Conservation (phyloP, 2,329 filamentous ascomycete species). For the Pseudocercospora eumusae region DNA sequence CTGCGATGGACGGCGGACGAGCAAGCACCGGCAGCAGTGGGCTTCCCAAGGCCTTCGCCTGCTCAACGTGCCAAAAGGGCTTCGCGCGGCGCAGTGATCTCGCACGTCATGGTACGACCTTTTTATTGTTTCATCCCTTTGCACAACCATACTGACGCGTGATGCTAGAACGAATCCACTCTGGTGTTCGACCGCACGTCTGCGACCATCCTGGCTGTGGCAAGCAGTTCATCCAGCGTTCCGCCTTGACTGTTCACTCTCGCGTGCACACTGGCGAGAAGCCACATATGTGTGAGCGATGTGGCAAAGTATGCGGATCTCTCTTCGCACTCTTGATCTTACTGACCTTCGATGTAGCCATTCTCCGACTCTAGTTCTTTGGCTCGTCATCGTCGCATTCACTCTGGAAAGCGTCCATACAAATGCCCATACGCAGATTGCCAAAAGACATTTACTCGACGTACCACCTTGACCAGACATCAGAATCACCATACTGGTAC, state of each 20-base stretch:
- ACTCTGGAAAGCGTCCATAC: constrained; percentile 93
- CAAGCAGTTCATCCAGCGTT: constrained; percentile 96
- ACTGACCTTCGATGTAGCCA: constrained; percentile 59
- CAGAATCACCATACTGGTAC: constrained; percentile 96
- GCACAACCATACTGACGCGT: constrained; percentile 30
- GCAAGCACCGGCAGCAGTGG: constrained; percentile 49
- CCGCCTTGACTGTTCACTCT: constrained; percentile 90
- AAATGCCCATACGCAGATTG: constrained; percentile 97
- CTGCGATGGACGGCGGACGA: constrained; percentile 38
- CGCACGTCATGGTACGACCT: constrained; percentile 79
- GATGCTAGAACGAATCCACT: constrained; percentile 84
- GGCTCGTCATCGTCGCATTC: constrained; percentile 88
- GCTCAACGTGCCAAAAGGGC: constrained; percentile 83
- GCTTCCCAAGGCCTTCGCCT: constrained; percentile 77
- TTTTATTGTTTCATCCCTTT: constrained; percentile 16
- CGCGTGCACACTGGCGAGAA: constrained; percentile 98
- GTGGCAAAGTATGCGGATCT: constrained; percentile 73
- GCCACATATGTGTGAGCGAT: constrained; percentile 95
- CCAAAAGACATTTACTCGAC: constrained; percentile 96
- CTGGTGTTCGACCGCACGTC: constrained; percentile 83
- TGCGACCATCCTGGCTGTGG: constrained; percentile 87
- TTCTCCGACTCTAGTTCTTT: constrained; percentile 96
- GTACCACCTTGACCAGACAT: constrained; percentile 91
- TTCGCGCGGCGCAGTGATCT: constrained; percentile 94
- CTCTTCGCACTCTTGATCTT: not conserved